Evolutionary conservation across 768 basidiomycete genomes (phyloP), one percentile per base, ranked within the genome.

Genomic region (Lyophyllum atratum): DNA sequence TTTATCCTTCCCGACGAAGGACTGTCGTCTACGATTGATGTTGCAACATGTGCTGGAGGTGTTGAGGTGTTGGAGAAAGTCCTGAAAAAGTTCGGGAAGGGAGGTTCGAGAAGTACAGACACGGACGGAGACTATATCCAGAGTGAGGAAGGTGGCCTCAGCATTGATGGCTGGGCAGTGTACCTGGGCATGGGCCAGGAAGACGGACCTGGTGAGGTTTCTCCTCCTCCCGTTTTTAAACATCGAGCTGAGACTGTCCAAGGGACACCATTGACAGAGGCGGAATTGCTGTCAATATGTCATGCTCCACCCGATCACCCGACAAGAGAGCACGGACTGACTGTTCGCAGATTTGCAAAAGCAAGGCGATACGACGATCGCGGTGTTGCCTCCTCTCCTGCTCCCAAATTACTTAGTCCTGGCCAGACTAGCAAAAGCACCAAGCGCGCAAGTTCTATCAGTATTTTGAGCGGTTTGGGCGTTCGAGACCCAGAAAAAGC

Each of bases 371-470:
- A 73, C 21, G 78, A 81, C 37, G 78, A 81, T 26, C 72, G 70
- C 21, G 76, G 74, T 49, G 65, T 66, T 31, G 74, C 75, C 56
- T 64, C 68, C 6, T 72, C 75, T n/a, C 74, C 73, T 11, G 64
- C 31, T 21, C 65, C 70, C 37, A 70, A 63, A 26, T 63, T 65
- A 28, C 65, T 69, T 15, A 52, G 42, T 34, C 55, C 67, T 19
- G 63, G 58, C 9, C 55, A 59, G 52, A 76, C 63, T 29, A 69
- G 62, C 60, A 83, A 83, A 67, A 85, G 83, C 60, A 84, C 87
- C 64, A 95, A 97, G 64, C 90, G 97, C 21, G 97, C 97, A 1
- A 96, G 94, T 66, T 92, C 93, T 0, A 85, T 98, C 68, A 96
- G 94, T 71, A 85, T 99, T 59, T 87, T 99, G 68, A 95, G 92